Evolutionary conservation across 2,329 filamentous ascomycete genomes (phyloP).

Genomic region (Elsinoe necatrix): DNA sequence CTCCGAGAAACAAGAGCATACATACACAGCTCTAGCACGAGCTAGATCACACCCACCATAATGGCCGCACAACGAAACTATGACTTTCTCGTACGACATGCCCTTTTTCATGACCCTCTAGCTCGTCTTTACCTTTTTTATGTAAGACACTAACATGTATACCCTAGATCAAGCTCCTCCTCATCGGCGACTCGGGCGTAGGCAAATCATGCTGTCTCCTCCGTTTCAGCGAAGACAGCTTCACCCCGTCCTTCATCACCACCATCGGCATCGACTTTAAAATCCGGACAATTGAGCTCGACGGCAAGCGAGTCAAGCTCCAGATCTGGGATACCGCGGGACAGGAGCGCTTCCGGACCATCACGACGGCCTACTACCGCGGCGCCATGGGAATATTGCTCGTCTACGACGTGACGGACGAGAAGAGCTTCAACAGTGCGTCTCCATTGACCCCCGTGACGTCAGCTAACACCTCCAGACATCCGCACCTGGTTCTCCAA

Average conservation of each 20-base stretch:
- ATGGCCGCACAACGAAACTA: conserved; percentile 99
- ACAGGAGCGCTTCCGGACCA: conserved; percentile 96
- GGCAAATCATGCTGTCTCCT: conserved; percentile 96
- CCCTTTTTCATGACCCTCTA: conserved; percentile 14
- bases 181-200: conserved; percentile 94
- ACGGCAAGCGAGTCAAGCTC: conserved; percentile 96
- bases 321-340: conserved; percentile 99
- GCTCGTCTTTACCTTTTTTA: neutral
- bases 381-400: conserved; percentile 97
- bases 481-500: conserved; percentile 99
- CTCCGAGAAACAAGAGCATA: neutral
- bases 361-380: conserved; percentile 97
- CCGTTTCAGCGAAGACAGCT: conserved; percentile 94
- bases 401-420: conserved; percentile 97
- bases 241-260: conserved; percentile 95
- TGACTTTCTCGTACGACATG: conserved; percentile 77
- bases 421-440: conserved; percentile 90
- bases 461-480: conserved; percentile 47
- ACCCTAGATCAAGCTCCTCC: conserved; percentile 80
- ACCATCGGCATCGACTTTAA: conserved; percentile 99
- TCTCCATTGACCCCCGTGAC: conserved; percentile 18
- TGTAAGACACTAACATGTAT: neutral
- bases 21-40: neutral
- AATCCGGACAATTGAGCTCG: conserved; percentile 96
- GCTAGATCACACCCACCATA: conserved; percentile 20